Evolutionary conservation across 2,329 filamentous ascomycete species (phyloP).

Genomic region (Trichophyton rubrum): DNA sequence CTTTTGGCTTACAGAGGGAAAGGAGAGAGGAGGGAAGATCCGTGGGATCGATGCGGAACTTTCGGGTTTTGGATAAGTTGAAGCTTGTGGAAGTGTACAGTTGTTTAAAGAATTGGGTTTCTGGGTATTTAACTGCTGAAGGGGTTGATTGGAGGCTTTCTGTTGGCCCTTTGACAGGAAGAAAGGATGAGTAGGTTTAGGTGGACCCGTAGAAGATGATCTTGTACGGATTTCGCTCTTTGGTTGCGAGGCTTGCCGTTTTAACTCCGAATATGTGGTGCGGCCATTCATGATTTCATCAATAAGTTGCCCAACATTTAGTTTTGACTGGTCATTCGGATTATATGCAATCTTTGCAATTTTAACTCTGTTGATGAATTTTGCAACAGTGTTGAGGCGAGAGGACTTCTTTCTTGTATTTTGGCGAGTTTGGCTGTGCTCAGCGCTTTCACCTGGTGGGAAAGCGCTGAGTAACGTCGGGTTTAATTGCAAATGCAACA

Average conservation of each 20-base stretch:
- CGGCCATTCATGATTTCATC: conserved; percentile 45
- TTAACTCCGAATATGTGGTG: conserved; percentile 17
- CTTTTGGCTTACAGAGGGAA: neutral
- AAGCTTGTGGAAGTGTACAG: neutral
- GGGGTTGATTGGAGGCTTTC: neutral
- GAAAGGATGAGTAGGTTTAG: conserved; percentile 53
- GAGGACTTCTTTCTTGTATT: neutral
- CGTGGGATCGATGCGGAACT: neutral
- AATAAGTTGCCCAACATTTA: conserved; percentile 48
- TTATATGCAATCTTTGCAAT: conserved; percentile 46
- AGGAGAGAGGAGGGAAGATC: neutral
- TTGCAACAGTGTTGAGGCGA: neutral
- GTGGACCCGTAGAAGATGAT: conserved; percentile 2
- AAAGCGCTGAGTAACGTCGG: conserved; percentile 34
- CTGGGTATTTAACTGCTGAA: neutral
- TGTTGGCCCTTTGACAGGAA: conserved; percentile 45
- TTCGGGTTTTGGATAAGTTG: neutral
- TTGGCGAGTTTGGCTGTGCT: neutral
- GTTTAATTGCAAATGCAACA: conserved; percentile 31
- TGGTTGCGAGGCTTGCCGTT: conserved; percentile 2
- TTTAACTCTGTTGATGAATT: neutral
- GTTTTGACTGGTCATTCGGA: conserved; percentile 33
- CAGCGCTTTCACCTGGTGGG: conserved; percentile 12
- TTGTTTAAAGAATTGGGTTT: neutral
- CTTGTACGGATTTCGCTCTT: conserved; percentile 11